Evolutionary conservation across 208 protist genomes (phyloP).

Genomic region (Strigomonas galati): DNA sequence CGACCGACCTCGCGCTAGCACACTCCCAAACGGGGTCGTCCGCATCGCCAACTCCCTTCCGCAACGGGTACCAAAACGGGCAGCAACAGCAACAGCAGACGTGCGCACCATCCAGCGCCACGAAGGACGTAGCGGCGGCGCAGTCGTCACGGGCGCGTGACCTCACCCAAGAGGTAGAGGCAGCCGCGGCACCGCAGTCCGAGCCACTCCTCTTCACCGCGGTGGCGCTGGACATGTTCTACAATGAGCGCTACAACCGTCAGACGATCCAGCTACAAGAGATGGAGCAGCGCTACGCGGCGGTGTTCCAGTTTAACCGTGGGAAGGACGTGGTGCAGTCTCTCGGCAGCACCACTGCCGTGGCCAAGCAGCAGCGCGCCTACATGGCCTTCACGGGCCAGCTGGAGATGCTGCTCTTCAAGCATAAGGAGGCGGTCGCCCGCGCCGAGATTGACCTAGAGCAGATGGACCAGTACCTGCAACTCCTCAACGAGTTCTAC

Average conservation of each 20-base stretch:
- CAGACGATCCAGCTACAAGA: neutral
- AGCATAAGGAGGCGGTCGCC: conserved; percentile 7
- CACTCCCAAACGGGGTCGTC: neutral
- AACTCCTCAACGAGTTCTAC: neutral
- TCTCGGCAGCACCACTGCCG: no score
- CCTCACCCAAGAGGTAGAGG: no score
- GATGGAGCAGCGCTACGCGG: neutral
- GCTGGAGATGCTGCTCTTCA: conserved; percentile 1
- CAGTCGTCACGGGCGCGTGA: no score
- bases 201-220: neutral
- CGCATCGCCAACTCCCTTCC: no score
- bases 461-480: neutral
- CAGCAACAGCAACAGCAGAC: no score
- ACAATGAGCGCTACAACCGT: neutral
- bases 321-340: no score
- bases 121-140: no score
- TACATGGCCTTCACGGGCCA: neutral
- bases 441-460: neutral
- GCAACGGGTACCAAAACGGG: no score
- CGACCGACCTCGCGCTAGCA: neutral
- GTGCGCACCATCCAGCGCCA: no score
- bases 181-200: no score
- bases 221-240: neutral
- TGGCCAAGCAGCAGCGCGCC: neutral
- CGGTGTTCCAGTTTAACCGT: neutral